Base-by-base conservation (phyloP, 345 rosid genomes). In the Populus davidiana region DNA sequence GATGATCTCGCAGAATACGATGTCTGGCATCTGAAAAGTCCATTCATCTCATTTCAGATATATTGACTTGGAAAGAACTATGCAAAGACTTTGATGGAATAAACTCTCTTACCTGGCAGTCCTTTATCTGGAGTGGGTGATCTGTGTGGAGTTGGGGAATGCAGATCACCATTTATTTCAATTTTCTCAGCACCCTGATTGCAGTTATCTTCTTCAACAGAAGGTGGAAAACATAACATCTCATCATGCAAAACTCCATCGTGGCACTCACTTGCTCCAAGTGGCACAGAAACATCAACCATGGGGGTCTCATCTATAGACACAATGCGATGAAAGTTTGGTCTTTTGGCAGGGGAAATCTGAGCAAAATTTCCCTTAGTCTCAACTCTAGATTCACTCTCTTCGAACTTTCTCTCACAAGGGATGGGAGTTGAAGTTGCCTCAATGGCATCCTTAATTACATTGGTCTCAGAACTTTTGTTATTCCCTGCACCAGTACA, bases 61-160 rank as follows among this genome's bases (percentile, higher is more conserved):
- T n/a, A 61, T 27, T 69, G 16, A 35, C 38, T 43, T 35, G 13
- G 43, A 67, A 63, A 66, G 61, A 61, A 10, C 23, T 59, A 10
- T 25, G 75, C 70, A 25, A 56, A 50, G 63, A 39, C 70, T 29
- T 4, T 43, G 21, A 38, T 29, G 70, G 72, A 67, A 14, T 9
- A 20, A 62, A 59, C 69, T 23, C 25, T 59, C 56, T 77, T 80
- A 92, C 97, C 94, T 85, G 88, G 80, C 38, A 70, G 73, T 72
- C 72, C 77, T 29, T 75, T 16, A 69, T 77, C 81, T 59, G 85
- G 86, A 75, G 75, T 39, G 20, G 78, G 75, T 68, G 80, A 83
- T 75, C 67, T 70, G 5, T 81, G 25, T n/a, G 86, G 85, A 3
- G 68, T 84, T 62, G 64, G 18, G 49, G 85, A 81, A 69, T 25